Evolutionary conservation across 2,329 filamentous ascomycete genomes (phyloP).

Genomic region (Pestalotiopsis sp.): DNA sequence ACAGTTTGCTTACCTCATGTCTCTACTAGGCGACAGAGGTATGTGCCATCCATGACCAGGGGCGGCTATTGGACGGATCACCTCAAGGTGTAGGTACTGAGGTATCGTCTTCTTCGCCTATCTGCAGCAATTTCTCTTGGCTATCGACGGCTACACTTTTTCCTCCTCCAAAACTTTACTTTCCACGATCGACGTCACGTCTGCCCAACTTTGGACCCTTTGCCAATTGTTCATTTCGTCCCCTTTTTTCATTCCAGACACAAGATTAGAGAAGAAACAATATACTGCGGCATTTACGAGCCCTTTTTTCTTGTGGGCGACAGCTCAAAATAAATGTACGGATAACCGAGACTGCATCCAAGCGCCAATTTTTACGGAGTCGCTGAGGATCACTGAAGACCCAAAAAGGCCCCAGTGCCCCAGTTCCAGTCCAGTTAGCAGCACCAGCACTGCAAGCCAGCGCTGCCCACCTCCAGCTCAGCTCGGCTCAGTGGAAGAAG

Average conservation of each 20-base stretch:
- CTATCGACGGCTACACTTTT: background rate
- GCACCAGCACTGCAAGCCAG: background rate
- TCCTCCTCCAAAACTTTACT: background rate
- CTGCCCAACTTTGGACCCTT: background rate
- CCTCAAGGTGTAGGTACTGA: background rate
- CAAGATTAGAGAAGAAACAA: background rate
- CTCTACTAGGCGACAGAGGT: background rate
- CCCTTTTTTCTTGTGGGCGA: background rate
- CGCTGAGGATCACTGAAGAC: background rate
- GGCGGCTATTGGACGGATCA: background rate
- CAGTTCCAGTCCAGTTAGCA: background rate
- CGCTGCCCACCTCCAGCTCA: background rate
- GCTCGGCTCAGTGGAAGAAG: background rate
- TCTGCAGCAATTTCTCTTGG: constrained; percentile 5
- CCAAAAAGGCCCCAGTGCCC: background rate
- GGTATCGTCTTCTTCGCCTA: background rate
- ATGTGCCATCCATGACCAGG: background rate
- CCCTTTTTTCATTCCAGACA: background rate
- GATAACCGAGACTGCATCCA: constrained; percentile 7
- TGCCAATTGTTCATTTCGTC: background rate
- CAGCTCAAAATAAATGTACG: background rate
- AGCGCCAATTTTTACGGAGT: constrained; percentile 5
- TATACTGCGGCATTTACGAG: constrained; percentile 3
- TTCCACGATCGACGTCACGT: constrained; percentile 1
- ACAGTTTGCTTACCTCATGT: background rate